Base-by-base conservation (phyloP, 345 rosid species). In the Gossypium bickii region DNA sequence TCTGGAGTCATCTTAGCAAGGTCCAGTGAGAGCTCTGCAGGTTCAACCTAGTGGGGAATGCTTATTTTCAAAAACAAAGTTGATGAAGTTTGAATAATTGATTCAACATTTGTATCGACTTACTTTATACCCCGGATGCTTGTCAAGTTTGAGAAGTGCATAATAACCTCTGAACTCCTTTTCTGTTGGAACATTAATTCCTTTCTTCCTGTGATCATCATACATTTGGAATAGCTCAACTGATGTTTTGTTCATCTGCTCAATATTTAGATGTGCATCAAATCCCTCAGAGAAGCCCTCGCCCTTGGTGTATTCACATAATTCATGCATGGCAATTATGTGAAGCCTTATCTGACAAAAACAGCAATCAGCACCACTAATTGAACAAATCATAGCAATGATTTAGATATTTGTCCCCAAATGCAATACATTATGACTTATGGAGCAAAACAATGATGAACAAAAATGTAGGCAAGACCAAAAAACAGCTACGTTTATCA, bases 1-100 rank as follows among this genome's bases (percentile, higher is more conserved):
- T 91, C 98, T 24, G 96, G 89, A 80, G 91, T 93, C 98, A 95
- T 95, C 89, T 95, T 93, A 18, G 97, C 98, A 86, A 95, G 97
- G 78, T 95, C 98, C 78, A 93, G 87, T 10, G 99, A 91, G 76
- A 95, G 97, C 81, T 95, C 99, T 53, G 94, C 92, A 66, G 98
- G 99, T 89, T 95, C 99, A 79, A 95, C 99, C 98, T 93, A 83
- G 76, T 58, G 82, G 72, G 25, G 81, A 67, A 55, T 72, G 68
- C 75, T 79, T 44, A 73, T 56, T 75, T 68, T 68, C 65, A 56
- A 51, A 67, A 48, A 74, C 4, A 61, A 74, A 72, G 25, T 15
- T 57, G 61, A 75, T 20, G 41, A 78, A 79, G 82, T 18, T 45
- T 70, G 60, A 56, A 29, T 58, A 82, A 18, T 48, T 56, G 64